Evolutionary conservation across 2,329 filamentous ascomycete genomes (phyloP).

Genomic region (Colletotrichum brevisporum): DNA sequence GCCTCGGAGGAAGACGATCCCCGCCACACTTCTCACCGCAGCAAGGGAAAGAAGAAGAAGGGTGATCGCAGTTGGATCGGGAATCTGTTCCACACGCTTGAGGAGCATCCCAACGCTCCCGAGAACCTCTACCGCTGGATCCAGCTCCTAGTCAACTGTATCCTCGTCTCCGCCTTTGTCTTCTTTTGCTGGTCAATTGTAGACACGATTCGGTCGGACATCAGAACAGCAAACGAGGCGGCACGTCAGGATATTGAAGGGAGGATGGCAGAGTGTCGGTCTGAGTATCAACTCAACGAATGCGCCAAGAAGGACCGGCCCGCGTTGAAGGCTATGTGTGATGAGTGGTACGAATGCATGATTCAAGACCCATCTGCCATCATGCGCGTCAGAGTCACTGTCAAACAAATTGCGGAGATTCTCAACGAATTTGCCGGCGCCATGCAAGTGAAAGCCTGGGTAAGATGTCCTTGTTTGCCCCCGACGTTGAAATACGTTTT

Average conservation of each 20-base stretch:
- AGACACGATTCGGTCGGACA: slow-evolving; percentile 79
- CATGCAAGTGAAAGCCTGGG: slow-evolving; percentile 84
- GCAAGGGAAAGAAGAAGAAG: slow-evolving; percentile 40
- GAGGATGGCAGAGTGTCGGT: slow-evolving; percentile 80
- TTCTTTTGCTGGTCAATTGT: slow-evolving; percentile 78
- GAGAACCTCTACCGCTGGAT: slow-evolving; percentile 73
- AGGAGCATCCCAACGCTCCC: slow-evolving; percentile 71
- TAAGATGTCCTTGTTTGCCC: slow-evolving; percentile 50
- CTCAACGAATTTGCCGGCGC: slow-evolving; percentile 94
- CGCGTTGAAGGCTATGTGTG: slow-evolving; percentile 80
- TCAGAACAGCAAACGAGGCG: slow-evolving; percentile 78
- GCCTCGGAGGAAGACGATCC: slow-evolving; percentile 63
- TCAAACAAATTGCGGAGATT: slow-evolving; percentile 90
- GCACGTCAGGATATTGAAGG: slow-evolving; percentile 78
- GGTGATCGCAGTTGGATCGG: slow-evolving; percentile 54
- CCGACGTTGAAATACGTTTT: background rate
- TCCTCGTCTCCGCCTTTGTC: slow-evolving; percentile 67
- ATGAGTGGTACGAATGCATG: slow-evolving; percentile 91
- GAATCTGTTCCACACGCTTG: slow-evolving; percentile 64
- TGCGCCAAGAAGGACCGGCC: slow-evolving; percentile 79
- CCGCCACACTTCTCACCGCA: slow-evolving; percentile 36
- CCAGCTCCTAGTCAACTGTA: slow-evolving; percentile 74
- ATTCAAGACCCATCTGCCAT: slow-evolving; percentile 83
- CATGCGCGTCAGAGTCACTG: slow-evolving; percentile 84
- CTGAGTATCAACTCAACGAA: slow-evolving; percentile 81